phyloP scores from a whole-genome alignment of 352 stramenopile genomes.

The Elongisporangium anandrum region DNA sequence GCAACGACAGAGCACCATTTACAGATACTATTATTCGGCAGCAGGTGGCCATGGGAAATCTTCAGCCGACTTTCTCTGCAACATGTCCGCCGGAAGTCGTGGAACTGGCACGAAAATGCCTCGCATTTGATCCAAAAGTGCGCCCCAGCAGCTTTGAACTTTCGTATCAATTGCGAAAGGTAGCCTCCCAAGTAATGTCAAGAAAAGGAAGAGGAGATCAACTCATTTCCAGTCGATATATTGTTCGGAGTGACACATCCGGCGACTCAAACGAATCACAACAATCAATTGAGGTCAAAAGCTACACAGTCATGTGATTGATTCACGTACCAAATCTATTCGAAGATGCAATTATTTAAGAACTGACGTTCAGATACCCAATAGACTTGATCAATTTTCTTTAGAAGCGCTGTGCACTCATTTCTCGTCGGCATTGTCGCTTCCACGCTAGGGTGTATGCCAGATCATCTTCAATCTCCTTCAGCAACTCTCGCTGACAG shows the following conservation, averaged over 20 bases:
- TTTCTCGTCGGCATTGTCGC: background rate
- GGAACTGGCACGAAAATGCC: constrained; percentile 20
- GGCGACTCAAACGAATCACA: constrained; percentile 18
- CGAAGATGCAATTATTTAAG: background rate
- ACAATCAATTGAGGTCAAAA: constrained; percentile 25
- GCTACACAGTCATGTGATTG: constrained; percentile 5
- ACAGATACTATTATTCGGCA: constrained; percentile 20
- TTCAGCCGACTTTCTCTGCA: constrained; percentile 23
- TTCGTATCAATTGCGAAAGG: constrained; percentile 10
- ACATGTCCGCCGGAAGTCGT: constrained; percentile 24
- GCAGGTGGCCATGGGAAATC: constrained; percentile 19
- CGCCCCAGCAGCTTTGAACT: constrained; percentile 23
- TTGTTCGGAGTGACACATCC: constrained; percentile 2
- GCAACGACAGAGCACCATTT: constrained; percentile 4
- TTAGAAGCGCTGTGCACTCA: background rate
- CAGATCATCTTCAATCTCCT: background rate
- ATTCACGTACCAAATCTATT: background rate
- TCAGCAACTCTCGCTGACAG: background rate
- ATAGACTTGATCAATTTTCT: background rate
- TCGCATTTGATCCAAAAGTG: constrained; percentile 23
- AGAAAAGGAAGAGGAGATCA: background rate
- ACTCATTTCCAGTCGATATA: background rate
- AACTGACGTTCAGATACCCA: background rate
- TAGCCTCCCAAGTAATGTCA: constrained; percentile 4
- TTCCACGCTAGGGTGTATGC: background rate